Base-by-base conservation (phyloP, 768 basidiomycete genomes). In the Jaapia argillacea region DNA sequence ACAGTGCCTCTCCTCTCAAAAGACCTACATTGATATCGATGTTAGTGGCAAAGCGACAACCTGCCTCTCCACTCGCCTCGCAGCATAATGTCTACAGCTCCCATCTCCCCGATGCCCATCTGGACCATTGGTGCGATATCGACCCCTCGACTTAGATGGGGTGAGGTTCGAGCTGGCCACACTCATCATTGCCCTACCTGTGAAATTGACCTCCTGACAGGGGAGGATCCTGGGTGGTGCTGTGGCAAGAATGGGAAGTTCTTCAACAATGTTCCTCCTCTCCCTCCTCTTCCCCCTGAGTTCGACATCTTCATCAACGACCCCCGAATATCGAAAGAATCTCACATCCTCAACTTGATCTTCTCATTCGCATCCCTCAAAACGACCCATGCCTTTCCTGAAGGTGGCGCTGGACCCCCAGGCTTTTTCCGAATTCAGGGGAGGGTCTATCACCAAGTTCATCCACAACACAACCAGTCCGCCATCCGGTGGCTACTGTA, bases 321-420 rank as follows among this genome's bases (percentile, higher is more conserved):
- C 37, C 55, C 53, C 0, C n/a, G 47, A 2, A 49, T 63, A 3
- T 65, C 63, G 0, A 28, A 38, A 0, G 38, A 49, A 0, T 64
- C 61, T 0, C 51, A 55, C 1, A 44, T 42, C 10, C 48, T 65
- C 4, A 65, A 65, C 40, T 50, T 62, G 16, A 23, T 61, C 1
- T 62, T 56, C 36, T 61, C 60, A n/a, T 63, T 63, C 43, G 59
- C 62, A 20, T 49, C 57, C 1, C 33, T 62, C 1, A 56, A 63
- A 44, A 51, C 56, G 0, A 54, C 58, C 0, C 55, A 54, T 20
- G 16, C 37, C 1, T 62, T 64, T 42, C 56, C 58, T 1, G 26
- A 44, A 3, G 48, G 51, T 10, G 27, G 39, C 2, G 40, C 42
- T 13, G n/a, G n/a, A n/a, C n/a, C n/a, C n/a, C n/a, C n/a, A n/a